Evolutionary conservation across 129 eudicot species (phyloP), one percentile per base, ranked within the genome.

Genomic region (Flaveria trinervia): DNA sequence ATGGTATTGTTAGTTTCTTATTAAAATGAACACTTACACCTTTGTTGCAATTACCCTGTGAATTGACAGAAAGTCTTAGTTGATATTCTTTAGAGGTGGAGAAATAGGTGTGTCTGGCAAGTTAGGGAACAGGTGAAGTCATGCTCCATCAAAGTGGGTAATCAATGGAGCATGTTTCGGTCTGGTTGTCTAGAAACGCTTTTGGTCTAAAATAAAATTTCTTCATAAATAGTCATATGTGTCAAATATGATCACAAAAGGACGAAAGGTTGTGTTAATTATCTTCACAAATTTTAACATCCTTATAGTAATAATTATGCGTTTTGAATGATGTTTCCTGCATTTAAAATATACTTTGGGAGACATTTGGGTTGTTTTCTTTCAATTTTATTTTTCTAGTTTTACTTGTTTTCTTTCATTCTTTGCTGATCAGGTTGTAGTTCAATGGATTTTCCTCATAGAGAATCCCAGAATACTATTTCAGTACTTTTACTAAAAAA

Each of bases 401-500:
- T 4, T 30, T 30, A 30, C 36, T 30, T 26, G 9, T 25, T 61
- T 12, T 23, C 17, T 61, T 25, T 30, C 36, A 30, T 61, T 17
- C 1, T 61, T 56, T 56, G 62, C 4, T 56, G 62, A 23, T 56
- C 62, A 56, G 26, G 12, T 26, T 56, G 26, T 56, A 56, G 14
- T 56, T 18, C 5, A 30, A 30, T 30, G 5, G 36, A 30, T 30
- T 30, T 30, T 30, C 36, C 36, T 30, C 36, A 30, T 30, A 30
- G 36, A 4, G 3, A 17, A 55, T 10, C 6, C 56, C 43, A 20
- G 14, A 55, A 70, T 76, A 39, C 36, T 61, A 41, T 45, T 30
- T 71, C 57, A 51, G 5, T 45, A 30, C 48, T 74, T 9, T 62
- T 52, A 44, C 67, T 0, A 60, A 54, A 54, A 41, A 54, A 73